Conservation (phyloP, 2,329 filamentous ascomycete genomes). For the Apiospora hydei region DNA sequence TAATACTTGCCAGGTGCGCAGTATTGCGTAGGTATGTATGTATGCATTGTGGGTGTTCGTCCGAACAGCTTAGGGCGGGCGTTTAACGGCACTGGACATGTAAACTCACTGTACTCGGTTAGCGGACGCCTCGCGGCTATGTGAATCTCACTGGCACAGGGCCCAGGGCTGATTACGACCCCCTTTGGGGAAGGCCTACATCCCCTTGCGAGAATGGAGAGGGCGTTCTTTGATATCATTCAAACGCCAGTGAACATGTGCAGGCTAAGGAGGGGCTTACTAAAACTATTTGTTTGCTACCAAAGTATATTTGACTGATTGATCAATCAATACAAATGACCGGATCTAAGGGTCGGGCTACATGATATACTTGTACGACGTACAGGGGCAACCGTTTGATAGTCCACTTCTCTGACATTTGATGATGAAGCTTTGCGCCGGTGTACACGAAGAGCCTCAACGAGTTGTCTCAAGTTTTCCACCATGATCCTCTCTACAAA, state of each 20-base stretch:
- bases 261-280: background rate
- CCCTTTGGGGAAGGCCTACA: too few relatives aligned
- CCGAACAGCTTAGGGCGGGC: background rate
- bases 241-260: background rate
- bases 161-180: background rate
- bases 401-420: background rate
- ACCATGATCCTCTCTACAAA: background rate
- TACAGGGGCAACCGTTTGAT: background rate
- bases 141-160: background rate
- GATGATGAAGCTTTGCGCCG: background rate
- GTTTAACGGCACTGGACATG: background rate
- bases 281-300: background rate
- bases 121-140: background rate
- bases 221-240: too few relatives aligned
- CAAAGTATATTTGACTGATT: background rate
- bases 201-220: too few relatives aligned
- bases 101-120: too few relatives aligned
- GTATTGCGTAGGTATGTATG: too few relatives aligned
- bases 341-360: background rate
- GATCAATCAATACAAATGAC: background rate
- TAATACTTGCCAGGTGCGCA: background rate
- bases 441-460: background rate
- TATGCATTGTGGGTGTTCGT: too few relatives aligned
- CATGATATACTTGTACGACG: background rate
- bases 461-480: background rate